Conservation (phyloP, 2,329 filamentous ascomycete genomes). For the Microdochium bolleyi region DNA sequence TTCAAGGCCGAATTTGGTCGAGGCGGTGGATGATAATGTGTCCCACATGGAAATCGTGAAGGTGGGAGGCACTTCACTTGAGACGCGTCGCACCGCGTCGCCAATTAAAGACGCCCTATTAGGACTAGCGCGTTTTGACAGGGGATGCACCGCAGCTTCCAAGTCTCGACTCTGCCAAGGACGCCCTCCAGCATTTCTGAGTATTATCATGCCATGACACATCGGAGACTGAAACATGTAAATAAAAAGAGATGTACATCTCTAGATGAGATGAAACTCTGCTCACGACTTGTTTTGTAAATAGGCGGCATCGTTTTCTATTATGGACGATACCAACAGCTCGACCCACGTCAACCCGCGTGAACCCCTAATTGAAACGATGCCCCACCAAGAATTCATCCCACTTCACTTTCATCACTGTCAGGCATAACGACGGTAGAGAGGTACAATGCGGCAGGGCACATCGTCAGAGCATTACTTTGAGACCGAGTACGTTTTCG, state of each 20-base stretch:
- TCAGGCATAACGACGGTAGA: constrained; percentile 1
- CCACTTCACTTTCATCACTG: neutral
- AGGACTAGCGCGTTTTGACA: constrained; percentile 2
- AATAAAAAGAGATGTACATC: no score
- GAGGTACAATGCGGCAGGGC: constrained; percentile 52
- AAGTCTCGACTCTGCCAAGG: no score
- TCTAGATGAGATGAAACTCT: no score
- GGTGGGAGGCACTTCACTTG: constrained; percentile 1
- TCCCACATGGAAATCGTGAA: neutral
- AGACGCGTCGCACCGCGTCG: constrained; percentile 34
- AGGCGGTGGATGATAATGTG: neutral
- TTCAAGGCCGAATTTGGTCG: neutral
- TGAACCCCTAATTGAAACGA: neutral
- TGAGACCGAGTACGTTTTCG: constrained; percentile 67
- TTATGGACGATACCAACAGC: neutral
- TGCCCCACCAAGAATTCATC: constrained; percentile 5
- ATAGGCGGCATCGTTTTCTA: neutral
- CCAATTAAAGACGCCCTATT: constrained; percentile 20
- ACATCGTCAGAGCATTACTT: constrained; percentile 79
- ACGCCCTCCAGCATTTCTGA: no score
- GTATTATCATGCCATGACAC: no score
- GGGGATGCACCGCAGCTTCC: no score
- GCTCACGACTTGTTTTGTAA: no score
- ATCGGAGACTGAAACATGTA: no score
- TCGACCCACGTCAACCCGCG: neutral